Conservation (phyloP, 2,329 filamentous ascomycete genomes). For the Phaeoacremonium minimum region DNA sequence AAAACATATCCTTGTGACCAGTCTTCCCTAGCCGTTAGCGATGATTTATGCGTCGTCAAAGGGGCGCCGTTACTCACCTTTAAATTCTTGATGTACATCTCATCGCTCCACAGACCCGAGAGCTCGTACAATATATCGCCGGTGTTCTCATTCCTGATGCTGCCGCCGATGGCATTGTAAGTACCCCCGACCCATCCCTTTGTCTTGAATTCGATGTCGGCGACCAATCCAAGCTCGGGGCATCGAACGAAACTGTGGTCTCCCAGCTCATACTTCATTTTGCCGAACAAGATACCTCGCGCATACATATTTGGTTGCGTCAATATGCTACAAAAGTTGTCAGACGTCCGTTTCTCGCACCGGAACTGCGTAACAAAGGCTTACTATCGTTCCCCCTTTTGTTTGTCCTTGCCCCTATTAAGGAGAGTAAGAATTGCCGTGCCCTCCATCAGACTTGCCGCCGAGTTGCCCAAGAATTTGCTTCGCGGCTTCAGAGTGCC, state of each 20-base stretch:
- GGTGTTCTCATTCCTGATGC: slow-evolving; percentile 82
- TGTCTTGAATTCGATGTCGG: slow-evolving; percentile 96
- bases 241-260: slow-evolving; percentile 93
- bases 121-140: slow-evolving; percentile 88
- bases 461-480: slow-evolving; percentile 94
- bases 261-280: slow-evolving; percentile 99
- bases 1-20: slow-evolving; percentile 83
- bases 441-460: slow-evolving; percentile 97
- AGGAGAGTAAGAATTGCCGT: slow-evolving; percentile 80
- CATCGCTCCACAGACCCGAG: slow-evolving; percentile 87
- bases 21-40: slow-evolving; percentile 50
- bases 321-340: slow-evolving; percentile 61
- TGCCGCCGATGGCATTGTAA: slow-evolving; percentile 92
- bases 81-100: slow-evolving; percentile 88
- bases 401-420: slow-evolving; percentile 65
- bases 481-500: slow-evolving; percentile 92
- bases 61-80: slow-evolving; percentile 47
- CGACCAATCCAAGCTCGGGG: slow-evolving; percentile 78
- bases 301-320: slow-evolving; percentile 99
- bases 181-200: slow-evolving; percentile 96
- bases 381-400: slow-evolving; percentile 81
- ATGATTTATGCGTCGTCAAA: too few species aligned
- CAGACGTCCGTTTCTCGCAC: slow-evolving; percentile 4
- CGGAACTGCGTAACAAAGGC: slow-evolving; percentile 24
- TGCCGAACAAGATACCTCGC: slow-evolving; percentile 91